phyloP scores from a whole-genome alignment of 2,329 filamentous ascomycete species.

The Sarocladium kiliense region DNA sequence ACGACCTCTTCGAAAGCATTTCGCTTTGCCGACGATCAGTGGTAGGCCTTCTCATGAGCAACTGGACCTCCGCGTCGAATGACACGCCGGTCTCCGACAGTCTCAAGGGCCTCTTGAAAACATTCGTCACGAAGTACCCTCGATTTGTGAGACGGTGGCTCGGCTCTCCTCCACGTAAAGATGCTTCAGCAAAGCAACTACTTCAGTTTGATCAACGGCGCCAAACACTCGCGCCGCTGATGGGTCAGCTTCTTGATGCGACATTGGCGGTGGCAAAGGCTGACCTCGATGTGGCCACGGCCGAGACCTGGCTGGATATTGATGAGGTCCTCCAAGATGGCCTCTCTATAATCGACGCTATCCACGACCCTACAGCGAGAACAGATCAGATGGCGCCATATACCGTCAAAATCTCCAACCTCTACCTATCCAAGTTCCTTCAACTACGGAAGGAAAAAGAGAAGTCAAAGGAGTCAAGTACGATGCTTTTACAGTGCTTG shows the following conservation, averaged over 20 bases:
- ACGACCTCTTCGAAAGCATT: conserved; percentile 54
- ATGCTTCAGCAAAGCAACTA: conserved; percentile 49
- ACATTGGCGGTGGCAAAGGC: conserved; percentile 51
- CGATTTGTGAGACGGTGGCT: conserved; percentile 58
- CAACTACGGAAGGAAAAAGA: conserved; percentile 40
- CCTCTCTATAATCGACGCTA: conserved; percentile 45
- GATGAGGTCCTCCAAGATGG: conserved; percentile 56
- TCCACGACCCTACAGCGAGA: conserved; percentile 34
- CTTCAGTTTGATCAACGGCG: conserved; percentile 58
- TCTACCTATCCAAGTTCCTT: conserved; percentile 62
- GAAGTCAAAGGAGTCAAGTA: conserved; percentile 29
- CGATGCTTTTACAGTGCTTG: conserved; percentile 49
- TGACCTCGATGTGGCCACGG: conserved; percentile 40
- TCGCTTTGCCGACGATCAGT: conserved; percentile 50
- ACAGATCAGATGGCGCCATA: conserved; percentile 37
- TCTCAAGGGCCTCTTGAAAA: conserved; percentile 41
- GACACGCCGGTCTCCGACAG: conserved; percentile 11
- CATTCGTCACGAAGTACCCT: conserved; percentile 53
- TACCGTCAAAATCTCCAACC: conserved; percentile 63
- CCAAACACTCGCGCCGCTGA: conserved; percentile 44
- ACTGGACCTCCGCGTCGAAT: conserved; percentile 16
- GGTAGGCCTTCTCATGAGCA: conserved; percentile 39
- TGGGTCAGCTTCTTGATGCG: conserved; percentile 56
- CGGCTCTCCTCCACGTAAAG: conserved; percentile 48
- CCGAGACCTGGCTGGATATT: conserved; percentile 46